Evolutionary conservation across 2,329 filamentous ascomycete species (phyloP), one percentile per base, ranked within the genome.

Genomic region (Incumbomyces lentus): DNA sequence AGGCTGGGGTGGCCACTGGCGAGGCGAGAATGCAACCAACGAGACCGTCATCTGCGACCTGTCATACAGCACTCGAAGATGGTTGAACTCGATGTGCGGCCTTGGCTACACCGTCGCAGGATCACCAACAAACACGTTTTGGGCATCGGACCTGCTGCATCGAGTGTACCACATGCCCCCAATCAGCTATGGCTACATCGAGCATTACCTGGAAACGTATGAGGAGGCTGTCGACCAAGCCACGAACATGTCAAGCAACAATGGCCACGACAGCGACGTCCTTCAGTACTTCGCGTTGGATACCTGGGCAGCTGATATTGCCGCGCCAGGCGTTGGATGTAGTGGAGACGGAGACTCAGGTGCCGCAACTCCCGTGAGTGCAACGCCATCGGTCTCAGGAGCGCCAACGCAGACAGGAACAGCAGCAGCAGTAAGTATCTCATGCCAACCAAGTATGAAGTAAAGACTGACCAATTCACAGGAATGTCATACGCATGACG

Each of bases 21-120:
- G 82, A 46, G 81, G 81, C 36, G 58, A 62, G 19, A 84, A 84
- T 50, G 80, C 73, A 2, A 78, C 79, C 2, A 63, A 70, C 1
- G 80, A 85, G 62, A 85, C 81, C 2, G 81, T 84, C 53, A 84
- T 85, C 62, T 85, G 81, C 63, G 70, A 73, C 4, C 67, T 75
- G 1, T 82, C 79, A 1, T 85, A 78, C 62, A 58, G 65, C 32
- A 70, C 69, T 39, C 76, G 81, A 40, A 72, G 70, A 31, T 72
- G 70, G 16, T 72, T 85, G 6, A 67, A 72, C 42, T 70, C 72
- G 26, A 68, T 84, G 57, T 85, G 82, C 61, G 71, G 69, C 19
- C 65, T 73, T 14, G 81, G 81, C 42, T 84, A 82, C 63, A 78
- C 71, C 6, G 74, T 85, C 6, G 69, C 78, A 5, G 64, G 64